Evolutionary conservation across 2,329 filamentous ascomycete species (phyloP), one percentile per base, ranked within the genome.

Genomic region (Fusarium subtropicale): DNA sequence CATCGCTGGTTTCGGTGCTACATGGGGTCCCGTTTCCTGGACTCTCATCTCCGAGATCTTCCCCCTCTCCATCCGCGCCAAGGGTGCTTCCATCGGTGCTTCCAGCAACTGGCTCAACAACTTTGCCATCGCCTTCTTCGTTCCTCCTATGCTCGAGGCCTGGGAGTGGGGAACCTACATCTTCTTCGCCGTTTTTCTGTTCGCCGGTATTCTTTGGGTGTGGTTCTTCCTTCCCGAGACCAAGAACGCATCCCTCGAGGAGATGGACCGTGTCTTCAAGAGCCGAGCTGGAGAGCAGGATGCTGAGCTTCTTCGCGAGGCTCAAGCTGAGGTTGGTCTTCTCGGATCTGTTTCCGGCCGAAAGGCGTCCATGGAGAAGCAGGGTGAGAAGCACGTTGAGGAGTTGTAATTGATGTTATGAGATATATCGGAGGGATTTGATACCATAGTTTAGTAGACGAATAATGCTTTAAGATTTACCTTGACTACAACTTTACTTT

Each of bases 161-260:
- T 64, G 80, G 64, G 70, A 79, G n/a, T 87, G 82, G 75, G 86
- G 85, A 18, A 85, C 85, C 0, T 88, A 87, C 72, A 85, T 87
- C 64, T 87, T 88, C 78, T 88, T 88, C 67, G 84, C 84, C 7
- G 80, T 79, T 0, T 81, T 86, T 46, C 84, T 86, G 33, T 77
- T 83, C 8, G 73, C 76, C 4, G 81, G 84, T 2, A 80, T 82
- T 30, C 72, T 83, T 8, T 88, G 84, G 74, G 80, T 85, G 10
- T 85, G 79, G 66, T 84, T 85, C 71, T 81, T 80, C 50, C 77
- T 88, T 4, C 86, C 86, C 1, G 86, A 88, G 72, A 88, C 86
- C 5, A 87, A 86, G 72, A 83, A 83, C 46, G 79, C 83, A 36
- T 85, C 83, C 4, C 79, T 88, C 9, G 86, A 88, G 71, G 82